Conservation (phyloP, 2,329 filamentous ascomycete species). For the Colletotrichum orchidophilum region DNA sequence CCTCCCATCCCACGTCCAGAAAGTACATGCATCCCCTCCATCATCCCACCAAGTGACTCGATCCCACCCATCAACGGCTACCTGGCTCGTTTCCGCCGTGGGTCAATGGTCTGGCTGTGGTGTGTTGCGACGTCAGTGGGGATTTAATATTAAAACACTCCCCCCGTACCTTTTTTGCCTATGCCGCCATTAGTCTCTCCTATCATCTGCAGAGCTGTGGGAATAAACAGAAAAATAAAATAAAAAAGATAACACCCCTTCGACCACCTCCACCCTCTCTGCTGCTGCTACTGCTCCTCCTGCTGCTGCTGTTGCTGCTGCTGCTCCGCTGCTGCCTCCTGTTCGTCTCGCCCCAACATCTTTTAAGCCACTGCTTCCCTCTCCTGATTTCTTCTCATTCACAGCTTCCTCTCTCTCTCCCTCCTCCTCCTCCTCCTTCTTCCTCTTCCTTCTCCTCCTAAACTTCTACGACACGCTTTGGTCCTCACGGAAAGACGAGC, state of each 20-base stretch:
- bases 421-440: not conserved
- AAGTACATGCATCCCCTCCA: not conserved
- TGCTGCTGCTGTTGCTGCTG: not conserved
- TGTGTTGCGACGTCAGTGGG: slow-evolving; percentile 34
- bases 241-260: slow-evolving; percentile 23
- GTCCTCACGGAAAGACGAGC: not conserved
- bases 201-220: slow-evolving; percentile 22
- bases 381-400: not conserved
- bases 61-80: slow-evolving; percentile 10
- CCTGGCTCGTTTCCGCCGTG: not conserved
- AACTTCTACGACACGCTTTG: not conserved
- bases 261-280: slow-evolving; percentile 11
- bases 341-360: slow-evolving; percentile 7
- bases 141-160: slow-evolving; percentile 35
- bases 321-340: not conserved
- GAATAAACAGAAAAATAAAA: slow-evolving; percentile 27
- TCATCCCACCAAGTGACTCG: not conserved
- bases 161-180: not conserved
- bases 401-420: not conserved
- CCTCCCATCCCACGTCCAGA: not conserved
- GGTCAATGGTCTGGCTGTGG: not conserved
- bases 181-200: slow-evolving; percentile 16
- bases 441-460: not conserved
- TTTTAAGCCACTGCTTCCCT: not conserved
- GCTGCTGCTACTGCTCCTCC: slow-evolving; percentile 1